Evolutionary conservation across 805 yeast species (phyloP).

Genomic region (Yamadazyma takamatsuzukensis): DNA sequence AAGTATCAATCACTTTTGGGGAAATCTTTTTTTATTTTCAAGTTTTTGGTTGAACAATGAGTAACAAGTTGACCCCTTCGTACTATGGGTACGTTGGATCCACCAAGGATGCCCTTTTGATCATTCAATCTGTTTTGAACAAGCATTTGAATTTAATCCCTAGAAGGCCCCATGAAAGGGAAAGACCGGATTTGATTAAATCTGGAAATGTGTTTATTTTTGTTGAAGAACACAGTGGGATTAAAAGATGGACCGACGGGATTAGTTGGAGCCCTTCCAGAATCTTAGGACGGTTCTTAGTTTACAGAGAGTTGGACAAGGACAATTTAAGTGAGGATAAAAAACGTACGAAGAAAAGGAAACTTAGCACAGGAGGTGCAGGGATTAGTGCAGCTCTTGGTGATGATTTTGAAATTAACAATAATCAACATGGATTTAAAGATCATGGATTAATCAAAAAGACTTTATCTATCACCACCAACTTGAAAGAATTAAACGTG

Average conservation of each 20-base stretch:
- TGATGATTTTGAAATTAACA: conserved; percentile 31
- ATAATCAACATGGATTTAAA: conserved; percentile 56
- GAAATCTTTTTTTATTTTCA: no score
- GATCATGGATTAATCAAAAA: conserved; percentile 78
- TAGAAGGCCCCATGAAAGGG: conserved; percentile 80
- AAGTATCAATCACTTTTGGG: no score
- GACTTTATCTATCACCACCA: conserved; percentile 65
- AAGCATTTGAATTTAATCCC: conserved; percentile 59
- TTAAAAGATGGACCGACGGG: conserved; percentile 97
- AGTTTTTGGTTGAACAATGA: no score
- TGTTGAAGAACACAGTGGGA: conserved; percentile 76
- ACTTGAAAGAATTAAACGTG: conserved; percentile 23
- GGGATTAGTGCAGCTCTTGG: no score
- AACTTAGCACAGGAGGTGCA: conserved; percentile 4
- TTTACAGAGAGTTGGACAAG: conserved; percentile 64
- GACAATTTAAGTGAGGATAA: conserved; percentile 23
- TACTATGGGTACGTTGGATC: conserved; percentile 74
- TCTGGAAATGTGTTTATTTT: conserved; percentile 85
- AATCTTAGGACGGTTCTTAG: conserved; percentile 77
- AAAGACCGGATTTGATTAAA: conserved; percentile 58
- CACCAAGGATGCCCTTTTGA: conserved; percentile 76
- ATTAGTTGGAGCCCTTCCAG: conserved; percentile 90
- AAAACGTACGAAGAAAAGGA: conserved; percentile 38
- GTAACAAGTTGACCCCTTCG: conserved; percentile 54
- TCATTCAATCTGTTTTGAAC: conserved; percentile 75